Base-by-base conservation (phyloP, 2,329 filamentous ascomycete genomes). In the Colletotrichum abscissum region DNA sequence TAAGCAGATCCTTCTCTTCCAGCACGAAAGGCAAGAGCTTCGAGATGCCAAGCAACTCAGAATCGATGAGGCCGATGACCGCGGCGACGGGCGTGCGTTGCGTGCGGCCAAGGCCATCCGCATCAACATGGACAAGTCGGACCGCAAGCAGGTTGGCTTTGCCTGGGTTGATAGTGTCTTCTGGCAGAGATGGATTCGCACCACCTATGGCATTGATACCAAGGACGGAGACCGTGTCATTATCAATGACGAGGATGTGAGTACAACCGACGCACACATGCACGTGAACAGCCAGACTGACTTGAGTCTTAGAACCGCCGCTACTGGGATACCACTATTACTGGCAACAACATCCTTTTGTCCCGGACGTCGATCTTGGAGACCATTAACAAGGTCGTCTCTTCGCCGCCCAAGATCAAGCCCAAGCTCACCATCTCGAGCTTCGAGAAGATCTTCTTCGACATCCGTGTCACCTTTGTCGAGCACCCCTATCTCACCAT, bases 151-250 rank as follows among this genome's bases (percentile, higher is more conserved):
- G 80, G 95, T 98, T 55, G 91, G 91, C 9, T 99, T 99, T 83
- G 97, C 97, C 14, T 99, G 97, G 97, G 95, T 98, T 14, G 97
- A 99, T 81, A 95, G 95, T 63, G 90, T 94, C 8, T 98, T 98
- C 83, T 99, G 97, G 97, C 95, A 98, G 83, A 91, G 96, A 75
- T 99, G 97, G 97, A 91, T 99, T 76, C 90, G 93, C 77, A 95
- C 93, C n/a, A 98, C 96, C 0, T 99, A 97, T 80, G 96, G 96
- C 67, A 93, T 98, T 77, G 94, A 97, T 78, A 92, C 97, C 74
- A 92, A 90, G 79, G 92, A 97, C 75, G 95, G 96, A 60, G 97
- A 98, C 82, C 91, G 94, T 75, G 94, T 99, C 68, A 93, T 99
- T 72, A 97, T 99, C 84, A 98, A 98, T 77, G 97, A 99, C 78